phyloP scores from a whole-genome alignment of 2,329 filamentous ascomycete genomes.

The Podosphaera xanthii region DNA sequence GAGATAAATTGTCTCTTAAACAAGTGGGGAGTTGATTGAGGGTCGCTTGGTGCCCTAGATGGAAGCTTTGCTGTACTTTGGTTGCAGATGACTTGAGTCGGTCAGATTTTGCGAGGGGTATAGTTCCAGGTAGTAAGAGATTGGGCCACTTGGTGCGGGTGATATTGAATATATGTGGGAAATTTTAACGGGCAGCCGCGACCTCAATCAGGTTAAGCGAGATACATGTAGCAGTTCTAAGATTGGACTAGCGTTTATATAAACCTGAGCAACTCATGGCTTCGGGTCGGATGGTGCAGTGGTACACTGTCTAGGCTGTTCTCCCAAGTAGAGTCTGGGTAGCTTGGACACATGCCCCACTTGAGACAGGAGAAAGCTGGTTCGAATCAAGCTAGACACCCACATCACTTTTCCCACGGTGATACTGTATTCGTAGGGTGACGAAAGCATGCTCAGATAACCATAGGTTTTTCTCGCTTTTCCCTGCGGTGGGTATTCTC shows the following conservation, averaged over 20 bases:
- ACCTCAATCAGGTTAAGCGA: neutral
- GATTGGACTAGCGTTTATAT: neutral
- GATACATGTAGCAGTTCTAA: neutral
- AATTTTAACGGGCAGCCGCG: neutral
- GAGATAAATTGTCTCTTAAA: slow-evolving; percentile 38
- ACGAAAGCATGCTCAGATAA: too few species aligned
- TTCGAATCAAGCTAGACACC: too few species aligned
- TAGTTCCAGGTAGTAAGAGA: slow-evolving; percentile 11
- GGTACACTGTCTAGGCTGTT: too few species aligned
- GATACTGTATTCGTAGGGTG: too few species aligned
- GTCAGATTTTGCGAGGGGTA: slow-evolving; percentile 13
- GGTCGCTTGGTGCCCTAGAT: slow-evolving; percentile 81
- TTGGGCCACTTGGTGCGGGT: slow-evolving; percentile 4
- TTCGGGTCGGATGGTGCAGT: too few species aligned
- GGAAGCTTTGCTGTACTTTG: slow-evolving; percentile 12
- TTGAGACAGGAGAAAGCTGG: too few species aligned
- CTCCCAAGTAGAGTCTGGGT: too few species aligned
- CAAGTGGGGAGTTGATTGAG: slow-evolving; percentile 46
- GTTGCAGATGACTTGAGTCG: slow-evolving; percentile 10
- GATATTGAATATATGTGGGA: neutral
- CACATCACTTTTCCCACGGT: too few species aligned
- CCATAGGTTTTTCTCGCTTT: too few species aligned
- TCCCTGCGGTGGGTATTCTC: too few species aligned
- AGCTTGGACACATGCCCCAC: too few species aligned
- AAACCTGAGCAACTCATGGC: too few species aligned